These are phyloP conservation scores for Tephrocybe rancida DNA, from an alignment of 768 basidiomycete species.

Conservation along the genomic window DNA sequence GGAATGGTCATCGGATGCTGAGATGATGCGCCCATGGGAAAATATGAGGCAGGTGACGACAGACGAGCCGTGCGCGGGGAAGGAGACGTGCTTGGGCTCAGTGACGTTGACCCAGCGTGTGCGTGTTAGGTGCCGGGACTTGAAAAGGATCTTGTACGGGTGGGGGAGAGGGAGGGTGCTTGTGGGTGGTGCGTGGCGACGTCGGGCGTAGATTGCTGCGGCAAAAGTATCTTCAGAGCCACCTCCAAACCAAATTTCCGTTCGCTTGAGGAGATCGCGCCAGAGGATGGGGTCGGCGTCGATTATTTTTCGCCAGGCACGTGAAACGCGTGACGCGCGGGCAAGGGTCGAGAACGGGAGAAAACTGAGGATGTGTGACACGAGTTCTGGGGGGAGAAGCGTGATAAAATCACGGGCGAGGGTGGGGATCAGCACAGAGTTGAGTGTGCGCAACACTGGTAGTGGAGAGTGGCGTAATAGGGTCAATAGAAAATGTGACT, in stretches of 20 bases:
- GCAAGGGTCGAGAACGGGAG: slow-evolving; percentile 84
- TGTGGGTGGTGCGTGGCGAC: slow-evolving; percentile 43
- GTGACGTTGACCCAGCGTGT: slow-evolving; percentile 79
- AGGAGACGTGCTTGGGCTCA: slow-evolving; percentile 75
- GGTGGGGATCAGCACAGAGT: slow-evolving; percentile 87
- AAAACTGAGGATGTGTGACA: slow-evolving; percentile 84
- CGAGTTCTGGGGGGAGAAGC: slow-evolving; percentile 89
- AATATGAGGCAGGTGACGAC: slow-evolving; percentile 97
- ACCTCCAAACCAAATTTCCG: slow-evolving; percentile 88
- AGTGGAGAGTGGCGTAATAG: slow-evolving; percentile 90
- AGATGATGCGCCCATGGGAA: slow-evolving; percentile 93
- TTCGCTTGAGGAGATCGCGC: slow-evolving; percentile 82
- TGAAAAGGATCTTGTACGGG: slow-evolving; percentile 92
- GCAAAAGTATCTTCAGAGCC: slow-evolving; percentile 84
- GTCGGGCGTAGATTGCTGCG: slow-evolving; percentile 64
- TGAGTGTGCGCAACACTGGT: slow-evolving; percentile 86
- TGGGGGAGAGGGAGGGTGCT: slow-evolving; percentile 71
- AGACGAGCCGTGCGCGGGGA: slow-evolving; percentile 85
- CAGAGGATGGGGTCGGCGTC: slow-evolving; percentile 91
- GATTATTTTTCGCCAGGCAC: slow-evolving; percentile 88
- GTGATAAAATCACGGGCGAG: slow-evolving; percentile 94
- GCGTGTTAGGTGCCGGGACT: slow-evolving; percentile 81
- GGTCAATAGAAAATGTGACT: slow-evolving; percentile 92
- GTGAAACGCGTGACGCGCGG: slow-evolving; percentile 86
- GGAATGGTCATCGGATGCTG: slow-evolving; percentile 95